Percentiles rank a stretch among this genome's conserved stretches.
These are phyloP conservation scores for Colletotrichum tanaceti DNA, from an alignment of 2,329 filamentous ascomycete species.

Conservation along the genomic window DNA sequence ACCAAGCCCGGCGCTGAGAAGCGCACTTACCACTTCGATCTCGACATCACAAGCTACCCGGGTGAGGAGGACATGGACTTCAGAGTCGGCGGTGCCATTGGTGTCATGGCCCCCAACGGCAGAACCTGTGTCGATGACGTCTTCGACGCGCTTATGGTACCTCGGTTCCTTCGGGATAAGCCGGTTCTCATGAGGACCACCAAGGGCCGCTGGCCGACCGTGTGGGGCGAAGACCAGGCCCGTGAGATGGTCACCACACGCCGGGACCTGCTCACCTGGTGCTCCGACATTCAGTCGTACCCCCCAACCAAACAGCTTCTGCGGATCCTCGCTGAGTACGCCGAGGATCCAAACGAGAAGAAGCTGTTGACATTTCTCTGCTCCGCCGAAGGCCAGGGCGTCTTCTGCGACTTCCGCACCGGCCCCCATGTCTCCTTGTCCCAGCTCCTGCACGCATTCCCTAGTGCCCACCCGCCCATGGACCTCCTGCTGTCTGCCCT, in stretches of 20 bases:
- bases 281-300: constrained; percentile 91
- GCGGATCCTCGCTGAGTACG: constrained; percentile 86
- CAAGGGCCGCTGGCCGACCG: constrained; percentile 92
- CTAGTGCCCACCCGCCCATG: constrained; percentile 88
- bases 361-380: constrained; percentile 89
- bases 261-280: constrained; percentile 94
- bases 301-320: constrained; percentile 90
- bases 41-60: constrained; percentile 96
- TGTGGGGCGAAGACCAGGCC: constrained; percentile 92
- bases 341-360: constrained; percentile 82
- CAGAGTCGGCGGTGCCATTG: constrained; percentile 95
- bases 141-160: constrained; percentile 83
- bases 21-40: constrained; percentile 95
- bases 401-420: constrained; percentile 94
- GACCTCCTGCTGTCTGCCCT: constrained; percentile 83
- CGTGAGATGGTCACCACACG: constrained; percentile 91
- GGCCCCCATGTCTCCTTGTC: constrained; percentile 86
- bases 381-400: constrained; percentile 88
- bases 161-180: constrained; percentile 85
- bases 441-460: constrained; percentile 91
- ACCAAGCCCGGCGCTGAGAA: constrained; percentile 93
- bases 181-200: constrained; percentile 82
- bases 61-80: constrained; percentile 88
- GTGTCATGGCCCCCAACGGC: constrained; percentile 90
- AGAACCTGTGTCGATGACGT: constrained; percentile 81